Conservation (phyloP, 495 filamentous ascomycete species). For the Melanomma pulvis-pyrius region DNA sequence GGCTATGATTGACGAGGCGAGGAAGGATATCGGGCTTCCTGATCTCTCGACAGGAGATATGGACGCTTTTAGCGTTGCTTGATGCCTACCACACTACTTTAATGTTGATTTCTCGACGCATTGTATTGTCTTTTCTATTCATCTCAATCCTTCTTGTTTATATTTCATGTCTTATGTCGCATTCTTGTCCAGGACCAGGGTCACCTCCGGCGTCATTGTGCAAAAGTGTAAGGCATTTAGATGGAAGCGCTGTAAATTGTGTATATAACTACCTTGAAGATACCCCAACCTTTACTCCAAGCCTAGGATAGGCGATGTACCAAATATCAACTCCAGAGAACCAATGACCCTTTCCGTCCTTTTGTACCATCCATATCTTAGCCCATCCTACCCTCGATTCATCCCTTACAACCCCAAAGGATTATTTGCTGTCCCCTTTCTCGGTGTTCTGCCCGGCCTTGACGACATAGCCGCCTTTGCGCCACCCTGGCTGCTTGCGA, state of each 20-base stretch:
- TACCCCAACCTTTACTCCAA: conserved; percentile 5
- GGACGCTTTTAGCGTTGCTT: conserved; percentile 27
- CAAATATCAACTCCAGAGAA: background rate
- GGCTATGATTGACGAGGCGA: conserved; percentile 34
- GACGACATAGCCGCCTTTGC: conserved; percentile 29
- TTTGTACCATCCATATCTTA: background rate
- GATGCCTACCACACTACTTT: background rate
- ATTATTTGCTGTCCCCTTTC: conserved; percentile 37
- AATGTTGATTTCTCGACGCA: background rate
- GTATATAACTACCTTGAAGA: background rate
- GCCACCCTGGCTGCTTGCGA: conserved; percentile 35
- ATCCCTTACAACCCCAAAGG: conserved; percentile 39
- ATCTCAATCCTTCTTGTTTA: background rate
- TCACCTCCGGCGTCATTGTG: too few species aligned
- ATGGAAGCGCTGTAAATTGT: background rate
- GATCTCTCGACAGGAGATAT: conserved; percentile 34
- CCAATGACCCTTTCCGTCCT: background rate
- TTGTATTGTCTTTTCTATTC: background rate
- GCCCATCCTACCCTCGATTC: background rate
- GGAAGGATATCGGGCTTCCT: conserved; percentile 29
- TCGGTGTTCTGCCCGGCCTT: conserved; percentile 19
- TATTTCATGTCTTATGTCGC: too few species aligned
- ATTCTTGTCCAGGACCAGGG: too few species aligned
- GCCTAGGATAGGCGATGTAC: background rate
- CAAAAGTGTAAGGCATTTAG: background rate